Evolutionary conservation across 116 monocot genomes (phyloP), one percentile per base, ranked within the genome.

Genomic region (Phalaenopsis hybrid): DNA sequence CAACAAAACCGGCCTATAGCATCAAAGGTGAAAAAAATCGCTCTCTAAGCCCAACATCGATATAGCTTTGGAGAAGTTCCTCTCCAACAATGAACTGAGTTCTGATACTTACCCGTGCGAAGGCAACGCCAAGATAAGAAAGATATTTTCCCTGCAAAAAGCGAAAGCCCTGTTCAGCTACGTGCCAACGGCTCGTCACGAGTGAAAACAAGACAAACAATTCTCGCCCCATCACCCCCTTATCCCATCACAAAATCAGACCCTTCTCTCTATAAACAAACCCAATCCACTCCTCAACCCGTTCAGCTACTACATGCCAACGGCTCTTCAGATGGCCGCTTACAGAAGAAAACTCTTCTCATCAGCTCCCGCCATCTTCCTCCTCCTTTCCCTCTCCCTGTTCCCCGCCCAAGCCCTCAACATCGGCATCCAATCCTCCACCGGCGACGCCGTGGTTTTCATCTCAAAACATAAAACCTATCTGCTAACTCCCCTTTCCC

Each of bases 351-450:
- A 8, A 12, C n/a, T 67, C 31, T 52, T 16, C 72, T 61, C 15
- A 18, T 46, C 72, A 45, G 72, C 28, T 41, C 34, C 75, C 13
- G 74, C 79, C 65, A 20, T 65, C 74, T 18, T 80, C 46, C n/a
- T 79, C 58, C 31, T 79, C 52, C 2, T 82, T 34, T 5, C 78
- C 49, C 44, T 79, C 11, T 57, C 69, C 34, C 57, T 77, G 57
- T 44, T 33, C 79, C 4, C 75, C 6, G 55, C 78, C 13, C 55
- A 57, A 5, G 94, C 89, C 70, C 94, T 96, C 77, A 92, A 96
- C 85, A 55, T 96, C 79, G 96, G 96, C 81, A 72, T 94, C 77
- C 89, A 88, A 55, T 80, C 82, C 4, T 57, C 83, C 33, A 31
- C 80, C 55, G 86, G 81, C 44, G 21, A 82, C 79, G 25, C 67